phyloP scores from a whole-genome alignment of 257 asterid species.

The Nicotiana benthamiana region DNA sequence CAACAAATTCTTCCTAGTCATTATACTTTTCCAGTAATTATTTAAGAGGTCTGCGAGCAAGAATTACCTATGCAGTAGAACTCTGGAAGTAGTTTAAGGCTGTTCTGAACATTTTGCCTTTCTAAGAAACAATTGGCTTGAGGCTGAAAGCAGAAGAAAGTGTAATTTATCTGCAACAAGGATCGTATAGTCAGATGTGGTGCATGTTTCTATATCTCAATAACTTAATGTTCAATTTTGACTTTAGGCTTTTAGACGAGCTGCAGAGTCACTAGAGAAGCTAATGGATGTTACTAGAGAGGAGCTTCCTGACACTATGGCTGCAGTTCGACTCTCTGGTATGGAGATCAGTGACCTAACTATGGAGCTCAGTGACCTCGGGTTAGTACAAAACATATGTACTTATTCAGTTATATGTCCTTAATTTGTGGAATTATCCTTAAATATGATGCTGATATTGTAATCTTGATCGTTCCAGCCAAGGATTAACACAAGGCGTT shows the following conservation, averaged over 20 bases:
- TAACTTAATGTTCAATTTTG: neutral
- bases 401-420: neutral
- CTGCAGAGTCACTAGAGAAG: slow-evolving; percentile 74
- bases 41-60: neutral
- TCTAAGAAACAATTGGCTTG: neutral
- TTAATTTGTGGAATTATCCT: neutral
- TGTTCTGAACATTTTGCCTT: neutral
- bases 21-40: neutral
- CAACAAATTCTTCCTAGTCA: neutral
- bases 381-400: slow-evolving; percentile 31
- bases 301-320: slow-evolving; percentile 94
- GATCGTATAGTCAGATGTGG: neutral
- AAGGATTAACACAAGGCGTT: slow-evolving; percentile 75
- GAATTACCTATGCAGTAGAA: neutral
- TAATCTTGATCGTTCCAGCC: slow-evolving; percentile 30
- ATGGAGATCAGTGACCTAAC: slow-evolving; percentile 94
- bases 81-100: neutral
- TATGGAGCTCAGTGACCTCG: slow-evolving; percentile 86
- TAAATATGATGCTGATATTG: neutral
- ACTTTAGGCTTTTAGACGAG: slow-evolving; percentile 72
- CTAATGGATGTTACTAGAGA: slow-evolving; percentile 74
- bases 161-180: neutral
- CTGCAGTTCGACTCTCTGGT: slow-evolving; percentile 89
- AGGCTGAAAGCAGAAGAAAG: neutral
- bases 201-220: neutral